These are phyloP conservation scores for Coemansia guatemalensis DNA, from an alignment of 192 early-diverging fungal genomes.

Conservation along the genomic window DNA sequence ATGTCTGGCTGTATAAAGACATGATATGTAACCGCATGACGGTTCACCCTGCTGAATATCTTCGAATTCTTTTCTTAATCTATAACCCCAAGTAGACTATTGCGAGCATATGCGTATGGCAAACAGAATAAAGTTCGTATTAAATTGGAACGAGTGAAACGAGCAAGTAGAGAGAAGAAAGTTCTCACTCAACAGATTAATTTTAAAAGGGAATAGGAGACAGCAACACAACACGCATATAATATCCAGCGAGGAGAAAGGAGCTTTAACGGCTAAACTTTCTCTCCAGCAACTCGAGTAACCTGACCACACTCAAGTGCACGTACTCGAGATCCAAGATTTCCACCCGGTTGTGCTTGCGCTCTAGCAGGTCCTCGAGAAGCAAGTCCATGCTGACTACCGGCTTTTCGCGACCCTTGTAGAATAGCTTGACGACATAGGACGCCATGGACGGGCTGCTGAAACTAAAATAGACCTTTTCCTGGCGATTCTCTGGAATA, in stretches of 20 bases:
- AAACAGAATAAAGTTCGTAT: not conserved
- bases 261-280: constrained; percentile 56
- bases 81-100: no score
- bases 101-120: no score
- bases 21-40: no score
- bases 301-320: constrained; percentile 80
- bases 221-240: not conserved
- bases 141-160: not conserved
- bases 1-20: no score
- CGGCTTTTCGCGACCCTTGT: constrained; percentile 88
- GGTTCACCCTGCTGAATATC: no score
- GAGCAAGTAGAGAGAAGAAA: not conserved
- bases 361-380: constrained; percentile 78
- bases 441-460: constrained; percentile 84
- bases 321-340: constrained; percentile 92
- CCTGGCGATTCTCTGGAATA: constrained; percentile 84
- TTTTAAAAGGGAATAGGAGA: not conserved
- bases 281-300: constrained; percentile 78
- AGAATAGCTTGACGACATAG: constrained; percentile 87
- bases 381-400: constrained; percentile 97
- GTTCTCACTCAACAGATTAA: not conserved
- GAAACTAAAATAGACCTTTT: constrained; percentile 89
- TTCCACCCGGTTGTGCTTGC: constrained; percentile 88
- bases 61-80: no score
- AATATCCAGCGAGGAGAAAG: not conserved